Evolutionary conservation across 2,329 filamentous ascomycete species (phyloP).

Genomic region (Cercospora sp.): DNA sequence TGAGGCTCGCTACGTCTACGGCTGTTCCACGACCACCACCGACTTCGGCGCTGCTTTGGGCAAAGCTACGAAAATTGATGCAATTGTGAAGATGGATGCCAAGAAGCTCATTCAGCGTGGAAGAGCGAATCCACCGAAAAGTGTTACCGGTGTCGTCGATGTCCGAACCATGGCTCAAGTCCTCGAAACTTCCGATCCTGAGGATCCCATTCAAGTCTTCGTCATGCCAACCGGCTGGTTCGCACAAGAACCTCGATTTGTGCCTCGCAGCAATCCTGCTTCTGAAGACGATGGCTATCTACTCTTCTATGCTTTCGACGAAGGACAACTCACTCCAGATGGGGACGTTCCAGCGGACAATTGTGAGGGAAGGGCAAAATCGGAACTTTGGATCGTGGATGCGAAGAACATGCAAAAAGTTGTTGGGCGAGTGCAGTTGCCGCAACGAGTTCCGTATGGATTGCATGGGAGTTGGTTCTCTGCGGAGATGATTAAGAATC

Average conservation of each 20-base stretch:
- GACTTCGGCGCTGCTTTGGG: constrained; percentile 63
- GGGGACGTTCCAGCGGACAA: constrained; percentile 33
- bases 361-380: constrained; percentile 45
- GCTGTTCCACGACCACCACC: constrained; percentile 61
- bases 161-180: constrained; percentile 57
- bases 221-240: constrained; percentile 61
- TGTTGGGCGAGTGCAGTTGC: constrained; percentile 59
- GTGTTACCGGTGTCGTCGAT: constrained; percentile 64
- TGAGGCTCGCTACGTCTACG: constrained; percentile 63
- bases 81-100: constrained; percentile 63
- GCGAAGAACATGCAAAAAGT: constrained; percentile 63
- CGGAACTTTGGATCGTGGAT: constrained; percentile 69
- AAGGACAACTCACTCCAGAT: constrained; percentile 55
- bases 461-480: constrained; percentile 65
- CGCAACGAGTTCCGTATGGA: constrained; percentile 69
- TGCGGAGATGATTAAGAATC: constrained; percentile 53
- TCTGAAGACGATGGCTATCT: constrained; percentile 68
- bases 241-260: constrained; percentile 68
- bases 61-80: constrained; percentile 66
- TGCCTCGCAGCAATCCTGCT: constrained; percentile 62
- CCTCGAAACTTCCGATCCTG: constrained; percentile 44
- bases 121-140: constrained; percentile 35
- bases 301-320: constrained; percentile 70
- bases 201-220: constrained; percentile 60
- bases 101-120: constrained; percentile 56